phyloP scores from a whole-genome alignment of 2,329 filamentous ascomycete species.

The Cytospora leucostoma region DNA sequence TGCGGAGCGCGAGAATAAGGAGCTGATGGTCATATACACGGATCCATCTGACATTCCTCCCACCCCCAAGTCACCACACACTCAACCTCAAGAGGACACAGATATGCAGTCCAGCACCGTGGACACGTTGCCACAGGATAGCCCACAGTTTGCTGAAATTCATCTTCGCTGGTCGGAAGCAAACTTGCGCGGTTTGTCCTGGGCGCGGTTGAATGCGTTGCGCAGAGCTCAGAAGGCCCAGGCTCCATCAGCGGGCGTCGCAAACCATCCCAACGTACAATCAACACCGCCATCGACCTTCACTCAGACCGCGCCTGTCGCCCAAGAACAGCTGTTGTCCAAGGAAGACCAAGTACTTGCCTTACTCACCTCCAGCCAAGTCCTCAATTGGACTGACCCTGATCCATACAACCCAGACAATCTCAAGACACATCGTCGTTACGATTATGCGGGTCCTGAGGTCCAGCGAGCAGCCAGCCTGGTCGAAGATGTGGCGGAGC shows the following conservation, averaged over 20 bases:
- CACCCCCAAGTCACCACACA: slow-evolving; percentile 55
- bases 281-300: slow-evolving; percentile 34
- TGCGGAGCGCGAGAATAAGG: slow-evolving; percentile 57
- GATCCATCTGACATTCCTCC: slow-evolving; percentile 56
- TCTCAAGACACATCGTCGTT: slow-evolving; percentile 36
- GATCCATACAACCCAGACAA: slow-evolving; percentile 41
- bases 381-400: slow-evolving; percentile 46
- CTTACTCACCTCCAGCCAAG: slow-evolving; percentile 47
- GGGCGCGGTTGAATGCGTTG: slow-evolving; percentile 46
- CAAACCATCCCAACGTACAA: slow-evolving; percentile 12
- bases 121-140: slow-evolving; percentile 32
- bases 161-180: slow-evolving; percentile 51
- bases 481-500: slow-evolving; percentile 46
- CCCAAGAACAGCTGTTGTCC: slow-evolving; percentile 34
- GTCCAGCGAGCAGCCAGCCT: slow-evolving; percentile 46
- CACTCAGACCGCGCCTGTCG: slow-evolving; percentile 14
- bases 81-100: slow-evolving; percentile 19
- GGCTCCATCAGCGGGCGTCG: slow-evolving; percentile 5
- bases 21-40: slow-evolving; percentile 63
- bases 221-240: slow-evolving; percentile 37
- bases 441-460: slow-evolving; percentile 46
- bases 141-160: slow-evolving; percentile 49
- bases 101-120: slow-evolving; percentile 16
- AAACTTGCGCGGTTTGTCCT: slow-evolving; percentile 45
- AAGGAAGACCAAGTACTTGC: slow-evolving; percentile 45